Evolutionary conservation across 495 filamentous ascomycete species (phyloP).

Genomic region (Pseudevernia furfuracea): DNA sequence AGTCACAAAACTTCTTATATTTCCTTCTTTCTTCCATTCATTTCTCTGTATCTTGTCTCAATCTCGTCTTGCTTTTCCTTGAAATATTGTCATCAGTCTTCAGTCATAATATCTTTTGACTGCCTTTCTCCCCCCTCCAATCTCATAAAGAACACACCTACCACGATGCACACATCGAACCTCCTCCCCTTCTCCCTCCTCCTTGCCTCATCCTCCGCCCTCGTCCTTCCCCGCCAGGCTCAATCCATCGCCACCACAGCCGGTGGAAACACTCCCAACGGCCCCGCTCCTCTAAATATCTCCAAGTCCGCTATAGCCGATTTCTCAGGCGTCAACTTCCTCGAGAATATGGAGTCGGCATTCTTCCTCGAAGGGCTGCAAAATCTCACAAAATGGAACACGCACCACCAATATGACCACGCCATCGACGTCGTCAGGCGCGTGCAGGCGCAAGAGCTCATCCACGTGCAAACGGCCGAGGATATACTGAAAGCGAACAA

Average conservation of each 20-base stretch:
- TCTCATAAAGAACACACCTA: not conserved
- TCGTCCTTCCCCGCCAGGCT: conserved; percentile 6
- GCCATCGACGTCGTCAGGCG: conserved; percentile 33
- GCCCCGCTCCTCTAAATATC: conserved; percentile 41
- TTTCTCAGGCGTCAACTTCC: conserved; percentile 54
- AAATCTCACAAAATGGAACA: conserved; percentile 46
- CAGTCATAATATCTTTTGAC: not conserved
- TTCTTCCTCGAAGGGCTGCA: conserved; percentile 53
- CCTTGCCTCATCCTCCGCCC: conserved; percentile 4
- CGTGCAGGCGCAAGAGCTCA: conserved; percentile 54
- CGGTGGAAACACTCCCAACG: conserved; percentile 39
- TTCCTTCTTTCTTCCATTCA: not conserved
- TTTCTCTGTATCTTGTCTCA: too few relatives aligned
- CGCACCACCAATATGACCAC: conserved; percentile 36
- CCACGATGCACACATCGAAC: conserved; percentile 8
- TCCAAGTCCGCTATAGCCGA: conserved; percentile 42
- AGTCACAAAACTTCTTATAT: not conserved
- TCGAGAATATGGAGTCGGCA: conserved; percentile 58
- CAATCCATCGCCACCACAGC: conserved; percentile 2
- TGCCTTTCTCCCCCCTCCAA: not conserved
- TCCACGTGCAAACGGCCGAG: conserved; percentile 55
- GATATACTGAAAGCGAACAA: conserved; percentile 44
- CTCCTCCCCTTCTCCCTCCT: conserved; percentile 9
- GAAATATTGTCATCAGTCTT: not conserved
- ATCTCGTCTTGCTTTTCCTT: too few relatives aligned